phyloP scores from a whole-genome alignment of 2,329 filamentous ascomycete species.

The Xylariaceae sp. region DNA sequence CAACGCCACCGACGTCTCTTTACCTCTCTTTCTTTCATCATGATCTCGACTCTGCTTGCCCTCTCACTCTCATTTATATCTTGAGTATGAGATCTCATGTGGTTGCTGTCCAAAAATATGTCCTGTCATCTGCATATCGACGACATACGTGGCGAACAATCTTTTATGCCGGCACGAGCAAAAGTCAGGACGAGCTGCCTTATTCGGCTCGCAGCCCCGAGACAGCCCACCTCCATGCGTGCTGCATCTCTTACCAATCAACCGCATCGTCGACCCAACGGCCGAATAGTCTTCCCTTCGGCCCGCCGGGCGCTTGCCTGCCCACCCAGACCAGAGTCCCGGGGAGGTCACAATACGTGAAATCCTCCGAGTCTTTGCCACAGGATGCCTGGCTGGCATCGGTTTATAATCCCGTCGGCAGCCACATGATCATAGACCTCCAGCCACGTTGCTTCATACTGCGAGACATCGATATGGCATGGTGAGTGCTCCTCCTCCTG shows the following conservation, averaged over 20 bases:
- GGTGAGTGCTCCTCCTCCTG: too few relatives aligned
- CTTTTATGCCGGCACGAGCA: neutral
- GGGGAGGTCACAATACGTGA: neutral
- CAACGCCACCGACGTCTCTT: neutral
- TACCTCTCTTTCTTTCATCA: neutral
- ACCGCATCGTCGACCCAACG: neutral
- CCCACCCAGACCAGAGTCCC: too few relatives aligned
- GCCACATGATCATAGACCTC: conserved; percentile 10
- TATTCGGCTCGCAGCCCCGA: conserved; percentile 12
- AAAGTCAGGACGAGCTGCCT: conserved; percentile 5
- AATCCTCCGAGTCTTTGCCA: neutral
- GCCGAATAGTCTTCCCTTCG: neutral
- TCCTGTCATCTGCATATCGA: neutral
- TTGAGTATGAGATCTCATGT: neutral
- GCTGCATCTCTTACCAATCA: neutral
- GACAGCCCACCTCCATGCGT: conserved; percentile 8
- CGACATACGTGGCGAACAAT: neutral
- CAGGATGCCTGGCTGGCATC: neutral
- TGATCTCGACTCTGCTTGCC: neutral
- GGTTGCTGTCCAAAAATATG: neutral
- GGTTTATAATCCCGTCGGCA: neutral
- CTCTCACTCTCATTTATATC: neutral
- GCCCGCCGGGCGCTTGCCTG: neutral
- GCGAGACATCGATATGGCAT: neutral
- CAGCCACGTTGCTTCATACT: neutral